These are phyloP conservation scores for Tricholoma hemisulphureum DNA, from an alignment of 768 basidiomycete genomes.

Conservation along the genomic window DNA sequence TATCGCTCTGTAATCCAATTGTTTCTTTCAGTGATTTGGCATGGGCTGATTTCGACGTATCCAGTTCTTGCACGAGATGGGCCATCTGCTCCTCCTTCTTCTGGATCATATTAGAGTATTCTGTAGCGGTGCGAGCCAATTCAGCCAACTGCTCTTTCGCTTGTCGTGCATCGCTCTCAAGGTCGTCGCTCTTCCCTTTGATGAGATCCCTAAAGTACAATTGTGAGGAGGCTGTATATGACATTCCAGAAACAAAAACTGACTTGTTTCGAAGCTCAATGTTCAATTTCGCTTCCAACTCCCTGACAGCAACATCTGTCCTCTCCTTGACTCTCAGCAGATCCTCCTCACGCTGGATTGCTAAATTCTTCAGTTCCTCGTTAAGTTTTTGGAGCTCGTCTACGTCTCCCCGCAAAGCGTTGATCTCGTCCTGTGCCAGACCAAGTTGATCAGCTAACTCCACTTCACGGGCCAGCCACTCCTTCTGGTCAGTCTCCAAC, in stretches of 20 bases:
- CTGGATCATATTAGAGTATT: slow-evolving; percentile 73
- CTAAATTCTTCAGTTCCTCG: slow-evolving; percentile 68
- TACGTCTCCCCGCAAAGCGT: slow-evolving; percentile 54
- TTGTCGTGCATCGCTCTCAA: slow-evolving; percentile 70
- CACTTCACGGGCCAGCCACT: slow-evolving; percentile 61
- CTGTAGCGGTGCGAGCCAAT: slow-evolving; percentile 71
- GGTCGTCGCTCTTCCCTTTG: slow-evolving; percentile 53
- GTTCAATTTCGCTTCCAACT: slow-evolving; percentile 71
- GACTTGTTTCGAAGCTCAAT: slow-evolving; percentile 65
- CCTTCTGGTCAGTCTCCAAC: slow-evolving; percentile 73
- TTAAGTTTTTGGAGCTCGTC: slow-evolving; percentile 62
- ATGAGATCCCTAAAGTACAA: slow-evolving; percentile 53
- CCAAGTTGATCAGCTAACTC: slow-evolving; percentile 60
- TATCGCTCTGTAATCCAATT: slow-evolving; percentile 64
- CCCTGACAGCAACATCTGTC: slow-evolving; percentile 58
- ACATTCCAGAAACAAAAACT: slow-evolving; percentile 19
- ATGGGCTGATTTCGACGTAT: slow-evolving; percentile 53
- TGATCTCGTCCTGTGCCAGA: slow-evolving; percentile 57
- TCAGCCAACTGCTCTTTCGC: slow-evolving; percentile 77
- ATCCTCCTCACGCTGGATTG: slow-evolving; percentile 79
- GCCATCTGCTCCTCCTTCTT: slow-evolving; percentile 73
- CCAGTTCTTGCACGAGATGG: slow-evolving; percentile 52
- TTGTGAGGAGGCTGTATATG: background rate
- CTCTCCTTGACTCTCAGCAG: slow-evolving; percentile 71
- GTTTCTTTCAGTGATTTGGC: slow-evolving; percentile 56